A percentile compares a stretch with the other conserved stretches of the same genome.
phyloP scores from a whole-genome alignment of 2,329 filamentous ascomycete species.

The Curvularia verruculosa region DNA sequence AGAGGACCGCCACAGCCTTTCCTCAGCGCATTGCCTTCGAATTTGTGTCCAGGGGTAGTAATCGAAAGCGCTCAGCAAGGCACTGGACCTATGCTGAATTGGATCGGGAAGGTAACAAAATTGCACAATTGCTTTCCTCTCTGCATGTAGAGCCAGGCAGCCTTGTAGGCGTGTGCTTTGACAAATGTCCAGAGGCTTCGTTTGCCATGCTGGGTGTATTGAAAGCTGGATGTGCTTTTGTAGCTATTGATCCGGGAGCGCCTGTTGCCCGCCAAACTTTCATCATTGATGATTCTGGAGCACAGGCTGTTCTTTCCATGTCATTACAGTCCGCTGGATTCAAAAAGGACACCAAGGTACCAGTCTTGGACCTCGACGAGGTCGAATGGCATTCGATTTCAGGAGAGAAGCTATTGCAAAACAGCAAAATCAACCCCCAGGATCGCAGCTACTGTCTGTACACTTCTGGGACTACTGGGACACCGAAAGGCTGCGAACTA shows the following conservation, averaged over 20 bases:
- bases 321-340: conserved; percentile 52
- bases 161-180: conserved; percentile 78
- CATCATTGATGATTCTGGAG: conserved; percentile 75
- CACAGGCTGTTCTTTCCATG: conserved; percentile 67
- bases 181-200: conserved; percentile 84
- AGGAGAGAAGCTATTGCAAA: conserved; percentile 37
- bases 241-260: conserved; percentile 78
- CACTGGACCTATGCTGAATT: conserved; percentile 79
- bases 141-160: conserved; percentile 60
- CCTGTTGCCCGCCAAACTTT: conserved; percentile 76
- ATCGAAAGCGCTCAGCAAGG: conserved; percentile 53
- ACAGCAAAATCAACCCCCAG: conserved; percentile 48
- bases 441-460: conserved; percentile 83
- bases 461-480: conserved; percentile 85
- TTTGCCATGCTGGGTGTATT: conserved; percentile 81
- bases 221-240: conserved; percentile 80
- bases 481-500: conserved; percentile 85
- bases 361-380: conserved; percentile 57
- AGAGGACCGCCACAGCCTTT: conserved; percentile 61
- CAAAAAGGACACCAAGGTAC: conserved; percentile 36
- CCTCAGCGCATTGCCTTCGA: conserved; percentile 74
- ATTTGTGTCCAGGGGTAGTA: conserved; percentile 68
- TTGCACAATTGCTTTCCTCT: conserved; percentile 68
- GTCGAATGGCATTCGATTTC: conserved; percentile 44
- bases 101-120: conserved; percentile 70